Base-by-base conservation (phyloP, 345 rosid species). In the Rhodamnia argentea region DNA sequence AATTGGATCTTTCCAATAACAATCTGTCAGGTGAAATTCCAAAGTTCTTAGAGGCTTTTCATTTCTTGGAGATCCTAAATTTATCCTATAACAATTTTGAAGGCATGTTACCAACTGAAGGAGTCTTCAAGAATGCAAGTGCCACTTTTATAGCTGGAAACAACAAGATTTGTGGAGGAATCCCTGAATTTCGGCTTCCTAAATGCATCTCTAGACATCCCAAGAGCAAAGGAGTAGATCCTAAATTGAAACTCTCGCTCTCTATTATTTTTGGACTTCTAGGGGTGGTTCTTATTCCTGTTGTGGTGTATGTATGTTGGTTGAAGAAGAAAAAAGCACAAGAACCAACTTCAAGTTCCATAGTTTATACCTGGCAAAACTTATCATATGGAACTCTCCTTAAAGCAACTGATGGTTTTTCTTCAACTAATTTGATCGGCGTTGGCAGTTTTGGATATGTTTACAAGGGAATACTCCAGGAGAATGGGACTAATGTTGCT, bases 91-190 rank as follows among this genome's bases (percentile, higher is more conserved):
- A 87, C 57, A 82, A 86, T 16, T 84, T 90, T 20, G 84, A 86
- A 10, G 89, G 92, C 26, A 13, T 13, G 29, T 90, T 90, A 32
- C 89, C 90, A 22, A 13, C 54, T 42, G 54, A 47, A 50, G 90
- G 90, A 18, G 37, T 89, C 78, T 89, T 90, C 84, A 37, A 18
- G 47, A 90, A 90, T 86, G 62, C 83, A 12, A 87, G 86, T 55
- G 86, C 55, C 4, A 5, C 86, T n/a, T 84, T 81, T 6, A 20
- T 88, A 52, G 18, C 29, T 42, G 90, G 92, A 82, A 90, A 90
- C 83, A 37, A 78, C 18, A 85, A 83, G 78, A 88, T 90, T 5
- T 90, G 92, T 51, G 89, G 92, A 10, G 90, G 92, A 37, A 37
- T 62, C n/a, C 75, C 75, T 2, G 75, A 62, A 29, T 62, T 62